A percentile compares a stretch with the other conserved stretches of the same genome.
These are phyloP conservation scores for Protomyces inundatus DNA, from an alignment of 1,139 yeast species.

Conservation along the genomic window DNA sequence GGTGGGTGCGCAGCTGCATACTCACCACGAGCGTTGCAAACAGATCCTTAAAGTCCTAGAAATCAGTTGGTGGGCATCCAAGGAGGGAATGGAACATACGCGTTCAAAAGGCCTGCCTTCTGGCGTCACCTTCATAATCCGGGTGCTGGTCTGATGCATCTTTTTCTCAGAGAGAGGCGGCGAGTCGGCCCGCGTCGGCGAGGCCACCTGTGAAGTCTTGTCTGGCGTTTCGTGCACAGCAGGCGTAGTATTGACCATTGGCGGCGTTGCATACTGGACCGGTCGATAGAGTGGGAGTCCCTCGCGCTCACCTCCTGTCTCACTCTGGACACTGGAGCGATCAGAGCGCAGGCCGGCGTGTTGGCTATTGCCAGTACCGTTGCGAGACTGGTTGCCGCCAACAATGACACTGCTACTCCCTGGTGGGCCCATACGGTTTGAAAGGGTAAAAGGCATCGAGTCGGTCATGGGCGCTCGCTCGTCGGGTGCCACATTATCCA, in stretches of 20 bases:
- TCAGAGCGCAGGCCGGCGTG: not conserved
- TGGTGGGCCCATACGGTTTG: not conserved
- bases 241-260: not conserved
- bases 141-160: constrained; percentile 29
- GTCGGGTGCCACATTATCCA: not conserved
- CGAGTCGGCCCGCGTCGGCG: not conserved
- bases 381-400: not conserved
- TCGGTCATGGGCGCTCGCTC: not conserved
- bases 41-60: constrained; percentile 51
- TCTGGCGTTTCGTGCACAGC: not conserved
- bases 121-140: constrained; percentile 27
- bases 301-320: not conserved
- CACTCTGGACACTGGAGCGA: not conserved
- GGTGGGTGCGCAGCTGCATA: constrained; percentile 43
- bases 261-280: not conserved
- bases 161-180: constrained; percentile 11
- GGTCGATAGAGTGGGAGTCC: not conserved
- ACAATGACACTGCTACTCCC: not conserved
- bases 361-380: not conserved
- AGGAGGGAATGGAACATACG: not conserved
- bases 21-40: constrained; percentile 52
- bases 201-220: not conserved
- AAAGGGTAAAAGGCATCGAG: not conserved
- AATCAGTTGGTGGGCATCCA: not conserved
- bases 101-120: constrained; percentile 29